These are phyloP conservation scores for Fusarium ambrosium DNA, from an alignment of 2,329 filamentous ascomycete genomes.

Conservation along the genomic window DNA sequence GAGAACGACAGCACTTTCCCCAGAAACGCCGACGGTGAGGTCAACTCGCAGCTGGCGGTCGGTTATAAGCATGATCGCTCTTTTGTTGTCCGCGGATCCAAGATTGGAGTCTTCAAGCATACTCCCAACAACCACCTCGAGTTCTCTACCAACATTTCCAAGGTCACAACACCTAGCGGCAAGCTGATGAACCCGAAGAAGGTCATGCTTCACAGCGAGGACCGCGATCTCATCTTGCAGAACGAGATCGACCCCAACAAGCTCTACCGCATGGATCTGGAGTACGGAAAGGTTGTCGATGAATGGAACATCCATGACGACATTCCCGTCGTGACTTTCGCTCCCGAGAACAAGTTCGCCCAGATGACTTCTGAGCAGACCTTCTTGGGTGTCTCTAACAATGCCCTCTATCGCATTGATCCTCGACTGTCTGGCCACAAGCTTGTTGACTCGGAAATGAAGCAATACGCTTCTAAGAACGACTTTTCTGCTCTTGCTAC, in stretches of 20 bases:
- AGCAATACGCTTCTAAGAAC: conserved; percentile 97
- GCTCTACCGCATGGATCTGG: conserved; percentile 96
- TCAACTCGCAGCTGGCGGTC: conserved; percentile 94
- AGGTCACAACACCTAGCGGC: conserved; percentile 89
- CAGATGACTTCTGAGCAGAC: conserved; percentile 97
- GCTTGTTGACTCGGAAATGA: conserved; percentile 91
- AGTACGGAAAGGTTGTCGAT: conserved; percentile 97
- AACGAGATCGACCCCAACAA: conserved; percentile 87
- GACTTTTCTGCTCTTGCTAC: conserved; percentile 96
- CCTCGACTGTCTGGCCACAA: conserved; percentile 92
- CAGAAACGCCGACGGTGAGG: conserved; percentile 79
- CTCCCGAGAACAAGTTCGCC: conserved; percentile 96
- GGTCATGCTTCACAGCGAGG: conserved; percentile 94
- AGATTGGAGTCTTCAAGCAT: conserved; percentile 99
- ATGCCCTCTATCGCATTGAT: conserved; percentile 93
- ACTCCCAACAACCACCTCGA: conserved; percentile 92
- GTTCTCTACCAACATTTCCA: conserved; percentile 97
- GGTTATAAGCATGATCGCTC: conserved; percentile 98
- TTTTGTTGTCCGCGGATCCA: conserved; percentile 95
- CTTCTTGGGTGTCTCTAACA: conserved; percentile 92
- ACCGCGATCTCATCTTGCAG: conserved; percentile 90
- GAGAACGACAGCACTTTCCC: conserved; percentile 82
- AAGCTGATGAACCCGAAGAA: conserved; percentile 94
- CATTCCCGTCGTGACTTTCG: conserved; percentile 91
- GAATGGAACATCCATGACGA: conserved; percentile 99